phyloP scores from a whole-genome alignment of 345 rosid species.

The Acer saccharum region DNA sequence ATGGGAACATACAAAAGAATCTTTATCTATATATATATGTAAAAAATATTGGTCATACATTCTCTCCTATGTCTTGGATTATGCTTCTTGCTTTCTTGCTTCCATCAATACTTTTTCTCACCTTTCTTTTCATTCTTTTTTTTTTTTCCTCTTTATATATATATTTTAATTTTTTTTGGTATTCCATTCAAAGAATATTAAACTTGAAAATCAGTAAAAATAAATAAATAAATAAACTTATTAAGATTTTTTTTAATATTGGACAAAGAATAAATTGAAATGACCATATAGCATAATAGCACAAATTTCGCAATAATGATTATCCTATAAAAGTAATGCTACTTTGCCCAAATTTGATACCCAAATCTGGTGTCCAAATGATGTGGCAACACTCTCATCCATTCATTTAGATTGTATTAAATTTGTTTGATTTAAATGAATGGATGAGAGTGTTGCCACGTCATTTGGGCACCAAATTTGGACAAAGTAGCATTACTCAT shows the following conservation, averaged over 20 bases:
- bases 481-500: too few relatives aligned
- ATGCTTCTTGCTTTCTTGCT: constrained; percentile 11
- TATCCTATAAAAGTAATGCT: too few relatives aligned
- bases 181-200: not conserved
- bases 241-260: not conserved
- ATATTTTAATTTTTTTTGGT: too few relatives aligned
- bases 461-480: too few relatives aligned
- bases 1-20: constrained; percentile 20
- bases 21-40: constrained; percentile 3
- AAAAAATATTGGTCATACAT: not conserved
- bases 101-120: not conserved
- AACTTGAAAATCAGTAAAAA: too few relatives aligned
- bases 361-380: too few relatives aligned
- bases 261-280: not conserved
- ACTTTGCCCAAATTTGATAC: too few relatives aligned
- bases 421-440: too few relatives aligned
- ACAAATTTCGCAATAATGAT: not conserved
- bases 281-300: not conserved
- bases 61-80: not conserved
- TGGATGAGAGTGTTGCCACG: too few relatives aligned
- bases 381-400: too few relatives aligned
- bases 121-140: not conserved
- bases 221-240: not conserved
- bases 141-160: not conserved
- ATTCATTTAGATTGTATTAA: too few relatives aligned